These are phyloP conservation scores for Solanum clarkiae DNA, from an alignment of 257 asterid genomes.

Conservation along the genomic window DNA sequence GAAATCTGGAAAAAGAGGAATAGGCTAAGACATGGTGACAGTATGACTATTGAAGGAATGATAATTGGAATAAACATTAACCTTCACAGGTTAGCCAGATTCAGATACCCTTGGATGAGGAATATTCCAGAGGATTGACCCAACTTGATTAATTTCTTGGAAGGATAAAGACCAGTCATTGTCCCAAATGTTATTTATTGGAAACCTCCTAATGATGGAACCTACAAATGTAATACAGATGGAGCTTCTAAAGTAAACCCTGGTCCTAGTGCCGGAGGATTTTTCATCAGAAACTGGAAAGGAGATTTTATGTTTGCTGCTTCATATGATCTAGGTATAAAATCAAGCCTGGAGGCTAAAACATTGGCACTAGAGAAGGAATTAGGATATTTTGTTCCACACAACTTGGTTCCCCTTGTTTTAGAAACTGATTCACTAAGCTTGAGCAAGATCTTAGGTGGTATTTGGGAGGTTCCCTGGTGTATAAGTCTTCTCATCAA, in stretches of 20 bases:
- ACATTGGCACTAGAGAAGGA: neutral
- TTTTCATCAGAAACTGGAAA: neutral
- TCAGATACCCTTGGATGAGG: neutral
- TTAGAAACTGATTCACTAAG: neutral
- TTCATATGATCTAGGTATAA: neutral
- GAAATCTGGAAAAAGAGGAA: too few species aligned
- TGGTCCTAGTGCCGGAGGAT: neutral
- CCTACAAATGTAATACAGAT: neutral
- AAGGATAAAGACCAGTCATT: neutral
- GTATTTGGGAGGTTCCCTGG: neutral
- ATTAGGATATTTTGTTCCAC: neutral
- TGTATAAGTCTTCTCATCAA: neutral
- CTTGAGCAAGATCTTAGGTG: neutral
- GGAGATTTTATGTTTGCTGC: neutral
- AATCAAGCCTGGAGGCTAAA: neutral
- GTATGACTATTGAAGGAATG: neutral
- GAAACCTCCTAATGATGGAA: neutral
- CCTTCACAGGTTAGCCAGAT: neutral
- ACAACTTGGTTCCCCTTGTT: too few species aligned
- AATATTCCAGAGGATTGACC: neutral
- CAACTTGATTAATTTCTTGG: neutral
- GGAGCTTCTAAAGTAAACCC: neutral
- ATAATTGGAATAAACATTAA: neutral
- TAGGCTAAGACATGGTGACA: neutral
- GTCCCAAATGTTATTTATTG: neutral